phyloP scores from a whole-genome alignment of 768 basidiomycete genomes.

The Panaeolus papilionaceus region DNA sequence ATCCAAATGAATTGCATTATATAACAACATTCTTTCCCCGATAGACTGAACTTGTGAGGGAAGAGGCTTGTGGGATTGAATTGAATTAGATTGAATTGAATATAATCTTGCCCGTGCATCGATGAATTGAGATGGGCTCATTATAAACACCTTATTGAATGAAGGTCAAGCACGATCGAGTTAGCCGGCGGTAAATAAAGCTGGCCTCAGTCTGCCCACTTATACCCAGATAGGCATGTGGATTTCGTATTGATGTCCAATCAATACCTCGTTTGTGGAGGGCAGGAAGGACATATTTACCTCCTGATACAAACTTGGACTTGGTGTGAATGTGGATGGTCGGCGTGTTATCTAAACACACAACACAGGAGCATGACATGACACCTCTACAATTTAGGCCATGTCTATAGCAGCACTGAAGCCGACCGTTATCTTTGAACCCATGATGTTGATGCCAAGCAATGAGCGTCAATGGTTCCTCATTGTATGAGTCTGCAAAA shows the following conservation, averaged over 20 bases:
- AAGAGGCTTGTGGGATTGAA: not conserved
- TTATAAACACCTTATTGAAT: conserved; percentile 12
- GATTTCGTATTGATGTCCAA: conserved; percentile 10
- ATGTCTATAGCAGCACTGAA: not conserved
- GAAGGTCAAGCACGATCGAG: conserved; percentile 12
- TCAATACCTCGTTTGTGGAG: conserved; percentile 3
- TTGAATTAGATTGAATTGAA: conserved; percentile 10
- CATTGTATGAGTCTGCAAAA: not conserved
- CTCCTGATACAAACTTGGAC: not conserved
- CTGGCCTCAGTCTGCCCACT: conserved; percentile 1
- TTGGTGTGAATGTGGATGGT: not conserved
- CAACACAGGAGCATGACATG: not conserved
- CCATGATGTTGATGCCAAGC: conserved; percentile 12
- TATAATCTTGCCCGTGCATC: conserved; percentile 4
- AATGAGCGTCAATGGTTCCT: conserved; percentile 8
- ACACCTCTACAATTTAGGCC: not conserved
- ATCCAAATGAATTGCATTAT: not conserved
- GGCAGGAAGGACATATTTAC: not conserved
- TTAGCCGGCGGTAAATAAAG: conserved; percentile 14
- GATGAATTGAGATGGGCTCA: conserved; percentile 6
- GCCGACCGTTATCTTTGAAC: conserved; percentile 1
- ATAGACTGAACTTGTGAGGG: not conserved
- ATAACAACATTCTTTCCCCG: conserved; percentile 1
- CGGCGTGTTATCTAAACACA: not conserved
- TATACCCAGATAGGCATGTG: conserved; percentile 13